Base-by-base conservation (phyloP, 164 flowering plant genomes). In the Magnolia kwangsiensis region DNA sequence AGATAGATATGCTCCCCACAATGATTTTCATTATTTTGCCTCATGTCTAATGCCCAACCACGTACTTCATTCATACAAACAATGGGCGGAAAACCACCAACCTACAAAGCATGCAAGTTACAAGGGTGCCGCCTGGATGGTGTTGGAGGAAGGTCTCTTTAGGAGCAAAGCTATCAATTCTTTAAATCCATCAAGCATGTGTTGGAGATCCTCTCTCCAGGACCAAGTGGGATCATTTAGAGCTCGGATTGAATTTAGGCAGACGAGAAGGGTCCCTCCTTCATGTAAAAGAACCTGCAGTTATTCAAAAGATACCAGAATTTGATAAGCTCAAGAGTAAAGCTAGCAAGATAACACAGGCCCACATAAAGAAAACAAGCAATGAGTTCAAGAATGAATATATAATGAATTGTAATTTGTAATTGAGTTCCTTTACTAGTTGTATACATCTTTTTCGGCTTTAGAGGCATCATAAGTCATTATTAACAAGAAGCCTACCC, bases 221-320 rank as follows among this genome's bases (percentile, higher is more conserved):
- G 97, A 95, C 97, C 95, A 95, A 6, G 88, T 67, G 1, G 98
- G 98, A 49, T 87, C 79, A 78, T 89, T 88, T 23, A 95, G 84
- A 63, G 95, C 96, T 23, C 99, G 95, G 59, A 93, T 77, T 6
- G 97, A 93, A 71, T 92, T 93, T 66, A 93, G 91, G 79, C 98
- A 95, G 73, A 95, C 98, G 24, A 95, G 80, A 76, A 95, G 95
- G 4, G 97, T 95, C 16, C 97, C 99, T 9, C 99, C 99, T 86
- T 96, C 99, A 73, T 96, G 99, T 74, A 94, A 79, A 80, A 96
- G 99, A 80, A 96, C 99, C 99, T 96, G 89, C 80, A 86, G 51
- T 51, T 4, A 3, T 23, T 4, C 8, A 9, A 70, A 50, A 50
- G 23, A 50, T n/a, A 70, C 9, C 72, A 19, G 27, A 19, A 37